phyloP scores from a whole-genome alignment of 2,329 filamentous ascomycete genomes.

The Hypoxylon sp. region DNA sequence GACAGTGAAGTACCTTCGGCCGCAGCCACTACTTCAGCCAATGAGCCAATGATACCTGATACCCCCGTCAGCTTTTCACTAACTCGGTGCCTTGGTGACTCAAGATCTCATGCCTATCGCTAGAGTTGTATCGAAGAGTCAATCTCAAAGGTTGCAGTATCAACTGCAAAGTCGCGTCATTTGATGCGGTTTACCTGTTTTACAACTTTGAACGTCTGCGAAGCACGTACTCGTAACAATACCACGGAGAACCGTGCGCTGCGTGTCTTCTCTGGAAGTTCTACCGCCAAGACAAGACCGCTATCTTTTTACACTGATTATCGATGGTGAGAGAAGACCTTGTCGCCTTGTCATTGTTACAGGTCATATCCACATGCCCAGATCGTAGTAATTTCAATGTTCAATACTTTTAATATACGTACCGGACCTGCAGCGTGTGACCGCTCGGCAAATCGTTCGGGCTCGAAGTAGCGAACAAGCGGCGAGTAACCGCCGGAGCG shows the following conservation, averaged over 20 bases:
- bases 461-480: not conserved
- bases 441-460: not conserved
- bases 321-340: not conserved
- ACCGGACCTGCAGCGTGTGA: not conserved
- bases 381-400: not conserved
- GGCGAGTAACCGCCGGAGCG: not conserved
- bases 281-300: not conserved
- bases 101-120: conserved; percentile 2
- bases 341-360: not conserved
- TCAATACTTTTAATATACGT: not conserved
- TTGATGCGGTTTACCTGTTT: not conserved
- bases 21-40: not conserved
- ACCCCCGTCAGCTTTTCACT: not conserved
- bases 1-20: not conserved
- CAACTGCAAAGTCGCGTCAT: not conserved
- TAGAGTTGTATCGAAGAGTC: not conserved
- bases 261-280: not conserved
- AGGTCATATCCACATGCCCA: not conserved
- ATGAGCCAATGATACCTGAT: not conserved
- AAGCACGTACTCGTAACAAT: not conserved
- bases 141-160: not conserved
- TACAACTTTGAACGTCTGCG: not conserved
- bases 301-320: not conserved
- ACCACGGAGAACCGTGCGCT: not conserved
- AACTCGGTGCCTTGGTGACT: conserved; percentile 4